phyloP scores from a whole-genome alignment of 345 rosid genomes.

The Odontarrhena argentea region DNA sequence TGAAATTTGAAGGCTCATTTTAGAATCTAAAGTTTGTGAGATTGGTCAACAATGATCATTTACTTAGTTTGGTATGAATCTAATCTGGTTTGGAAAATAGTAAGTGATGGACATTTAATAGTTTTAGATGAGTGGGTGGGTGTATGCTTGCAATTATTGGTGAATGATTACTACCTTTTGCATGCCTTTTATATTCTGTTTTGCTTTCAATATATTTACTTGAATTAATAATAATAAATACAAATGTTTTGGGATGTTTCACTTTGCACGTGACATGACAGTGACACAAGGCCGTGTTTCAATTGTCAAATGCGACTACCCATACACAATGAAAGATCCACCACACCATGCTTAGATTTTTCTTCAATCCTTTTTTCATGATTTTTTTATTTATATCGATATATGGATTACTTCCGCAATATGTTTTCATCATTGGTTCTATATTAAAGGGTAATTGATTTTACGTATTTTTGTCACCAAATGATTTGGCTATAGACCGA shows the following conservation, averaged over 20 bases:
- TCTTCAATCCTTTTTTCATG: slow-evolving; percentile 1
- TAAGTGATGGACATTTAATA: slow-evolving; percentile 25
- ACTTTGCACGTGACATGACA: slow-evolving; percentile 42
- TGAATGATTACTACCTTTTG: slow-evolving; percentile 45
- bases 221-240: background rate
- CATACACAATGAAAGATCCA: slow-evolving; percentile 32
- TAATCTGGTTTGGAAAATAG: slow-evolving; percentile 10
- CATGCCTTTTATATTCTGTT: slow-evolving; percentile 40
- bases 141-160: slow-evolving; percentile 40
- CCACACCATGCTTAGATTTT: slow-evolving; percentile 17
- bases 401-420: background rate
- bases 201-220: slow-evolving; percentile 19
- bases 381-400: slow-evolving; percentile 5
- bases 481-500: too few species aligned
- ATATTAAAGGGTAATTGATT: slow-evolving; percentile 6
- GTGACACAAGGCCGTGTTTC: slow-evolving; percentile 40
- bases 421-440: background rate
- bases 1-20: background rate
- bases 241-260: slow-evolving; percentile 28
- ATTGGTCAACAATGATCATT: background rate
- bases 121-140: slow-evolving; percentile 37
- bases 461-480: too few species aligned
- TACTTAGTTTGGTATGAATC: background rate
- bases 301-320: slow-evolving; percentile 42
- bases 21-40: background rate